phyloP scores from a whole-genome alignment of 306 rosid genomes.

The Herpetospermum pedunculosum region DNA sequence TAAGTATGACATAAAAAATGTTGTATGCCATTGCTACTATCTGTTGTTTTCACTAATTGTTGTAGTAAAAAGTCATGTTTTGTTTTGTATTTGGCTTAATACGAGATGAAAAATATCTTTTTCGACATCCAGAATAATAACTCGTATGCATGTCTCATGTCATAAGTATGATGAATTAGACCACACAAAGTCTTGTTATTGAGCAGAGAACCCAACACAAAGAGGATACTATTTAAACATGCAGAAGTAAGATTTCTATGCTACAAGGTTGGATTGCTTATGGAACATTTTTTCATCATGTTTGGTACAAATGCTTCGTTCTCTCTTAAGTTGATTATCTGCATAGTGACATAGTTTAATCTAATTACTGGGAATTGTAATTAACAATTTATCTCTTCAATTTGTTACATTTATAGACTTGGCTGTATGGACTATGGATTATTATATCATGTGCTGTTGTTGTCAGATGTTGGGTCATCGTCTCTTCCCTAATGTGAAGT shows the following conservation, averaged over 20 bases:
- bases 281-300: not conserved
- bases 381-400: not conserved
- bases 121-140: not conserved
- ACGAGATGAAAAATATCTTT: not conserved
- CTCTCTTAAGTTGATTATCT: not conserved
- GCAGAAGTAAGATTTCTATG: not conserved
- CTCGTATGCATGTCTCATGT: not conserved
- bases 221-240: not conserved
- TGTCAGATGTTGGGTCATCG: slow-evolving; percentile 86
- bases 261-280: not conserved
- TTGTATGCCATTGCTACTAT: not conserved
- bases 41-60: not conserved
- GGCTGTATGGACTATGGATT: not conserved
- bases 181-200: not conserved
- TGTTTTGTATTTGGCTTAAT: not conserved
- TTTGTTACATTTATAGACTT: not conserved
- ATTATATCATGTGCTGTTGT: not conserved
- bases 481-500: slow-evolving; percentile 78
- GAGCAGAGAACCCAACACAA: not conserved
- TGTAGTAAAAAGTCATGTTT: not conserved
- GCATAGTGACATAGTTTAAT: not conserved
- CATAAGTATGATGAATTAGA: not conserved
- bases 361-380: not conserved
- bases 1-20: not conserved
- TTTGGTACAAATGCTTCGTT: not conserved